Evolutionary conservation across 495 filamentous ascomycete genomes (phyloP).

Genomic region (Aspergillus homomorphus): DNA sequence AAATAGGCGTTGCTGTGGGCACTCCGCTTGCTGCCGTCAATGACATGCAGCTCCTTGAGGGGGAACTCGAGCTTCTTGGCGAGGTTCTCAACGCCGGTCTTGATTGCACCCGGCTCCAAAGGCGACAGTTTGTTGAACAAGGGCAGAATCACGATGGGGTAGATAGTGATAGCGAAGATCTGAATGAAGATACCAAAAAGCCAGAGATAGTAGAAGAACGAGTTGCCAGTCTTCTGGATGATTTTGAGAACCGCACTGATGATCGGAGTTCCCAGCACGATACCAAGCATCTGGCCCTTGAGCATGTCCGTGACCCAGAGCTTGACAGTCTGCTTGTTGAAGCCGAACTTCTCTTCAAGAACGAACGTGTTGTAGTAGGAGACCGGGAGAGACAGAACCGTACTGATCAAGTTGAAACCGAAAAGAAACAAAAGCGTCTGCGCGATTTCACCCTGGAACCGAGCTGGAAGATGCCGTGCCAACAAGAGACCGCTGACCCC

Average conservation of each 20-base stretch:
- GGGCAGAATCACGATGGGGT: constrained; percentile 89
- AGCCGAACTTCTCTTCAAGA: constrained; percentile 94
- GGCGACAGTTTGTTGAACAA: constrained; percentile 98
- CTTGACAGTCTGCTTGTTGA: constrained; percentile 94
- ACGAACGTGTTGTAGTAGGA: constrained; percentile 92
- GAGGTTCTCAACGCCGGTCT: constrained; percentile 81
- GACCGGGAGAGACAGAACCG: constrained; percentile 72
- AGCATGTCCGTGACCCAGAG: constrained; percentile 89
- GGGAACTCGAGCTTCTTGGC: constrained; percentile 87
- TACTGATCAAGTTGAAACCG: constrained; percentile 75
- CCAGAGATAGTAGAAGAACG: constrained; percentile 98
- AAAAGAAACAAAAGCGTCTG: constrained; percentile 93
- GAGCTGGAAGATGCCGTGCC: constrained; percentile 65
- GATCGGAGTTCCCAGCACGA: constrained; percentile 78
- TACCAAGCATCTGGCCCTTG: constrained; percentile 80
- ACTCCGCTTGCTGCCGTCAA: constrained; percentile 95
- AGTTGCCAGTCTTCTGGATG: constrained; percentile 81
- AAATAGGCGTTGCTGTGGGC: constrained; percentile 99
- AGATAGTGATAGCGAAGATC: constrained; percentile 91
- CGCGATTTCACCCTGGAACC: constrained; percentile 87
- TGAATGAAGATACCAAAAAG: constrained; percentile 83
- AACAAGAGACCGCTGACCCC: constrained; percentile 71
- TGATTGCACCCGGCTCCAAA: constrained; percentile 78
- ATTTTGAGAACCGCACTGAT: constrained; percentile 88
- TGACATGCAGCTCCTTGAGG: constrained; percentile 84